Percentiles rank a stretch among this genome's conserved stretches.
Conservation (phyloP, 225 moss, liverwort and hornwort genomes). For the Anthoceros angustus region DNA sequence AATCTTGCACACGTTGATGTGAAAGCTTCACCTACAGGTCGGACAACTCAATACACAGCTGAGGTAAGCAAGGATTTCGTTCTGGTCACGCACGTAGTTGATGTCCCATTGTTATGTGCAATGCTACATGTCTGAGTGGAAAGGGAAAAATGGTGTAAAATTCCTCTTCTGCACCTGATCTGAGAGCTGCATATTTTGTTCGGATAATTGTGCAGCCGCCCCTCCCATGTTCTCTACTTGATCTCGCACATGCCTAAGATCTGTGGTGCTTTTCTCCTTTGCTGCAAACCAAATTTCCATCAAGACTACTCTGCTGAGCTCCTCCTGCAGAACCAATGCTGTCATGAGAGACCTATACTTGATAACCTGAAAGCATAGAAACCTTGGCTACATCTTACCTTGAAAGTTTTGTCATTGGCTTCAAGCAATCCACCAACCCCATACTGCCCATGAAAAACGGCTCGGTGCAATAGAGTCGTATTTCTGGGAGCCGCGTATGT, state of each 20-base stretch:
- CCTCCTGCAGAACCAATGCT: conserved; percentile 44
- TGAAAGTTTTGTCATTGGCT: conserved; percentile 97
- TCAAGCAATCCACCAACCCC: conserved; percentile 89
- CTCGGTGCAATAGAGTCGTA: conserved; percentile 76
- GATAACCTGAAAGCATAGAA: neutral
- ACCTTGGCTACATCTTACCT: conserved; percentile 26
- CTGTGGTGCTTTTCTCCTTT: conserved; percentile 53
- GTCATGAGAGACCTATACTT: neutral
- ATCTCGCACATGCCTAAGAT: conserved; percentile 52
- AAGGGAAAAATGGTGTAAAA: neutral
- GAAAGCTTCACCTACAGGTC: neutral
- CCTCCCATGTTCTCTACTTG: conserved; percentile 60
- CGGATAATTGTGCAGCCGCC: conserved; percentile 57
- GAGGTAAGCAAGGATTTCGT: too few relatives aligned
- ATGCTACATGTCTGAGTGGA: neutral
- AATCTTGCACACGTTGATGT: neutral
- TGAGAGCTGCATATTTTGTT: conserved; percentile 50
- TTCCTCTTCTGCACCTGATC: conserved; percentile 31
- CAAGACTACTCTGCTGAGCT: conserved; percentile 65
- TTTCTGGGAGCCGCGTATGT: too few relatives aligned
- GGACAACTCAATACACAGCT: neutral
- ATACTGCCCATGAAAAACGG: conserved; percentile 94
- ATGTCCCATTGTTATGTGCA: neutral
- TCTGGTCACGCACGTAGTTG: too few relatives aligned
- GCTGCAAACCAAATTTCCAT: conserved; percentile 90